Evolutionary conservation across 495 filamentous ascomycete species (phyloP), one percentile per base, ranked within the genome.

Genomic region (Amphirosellinia nigrospora): DNA sequence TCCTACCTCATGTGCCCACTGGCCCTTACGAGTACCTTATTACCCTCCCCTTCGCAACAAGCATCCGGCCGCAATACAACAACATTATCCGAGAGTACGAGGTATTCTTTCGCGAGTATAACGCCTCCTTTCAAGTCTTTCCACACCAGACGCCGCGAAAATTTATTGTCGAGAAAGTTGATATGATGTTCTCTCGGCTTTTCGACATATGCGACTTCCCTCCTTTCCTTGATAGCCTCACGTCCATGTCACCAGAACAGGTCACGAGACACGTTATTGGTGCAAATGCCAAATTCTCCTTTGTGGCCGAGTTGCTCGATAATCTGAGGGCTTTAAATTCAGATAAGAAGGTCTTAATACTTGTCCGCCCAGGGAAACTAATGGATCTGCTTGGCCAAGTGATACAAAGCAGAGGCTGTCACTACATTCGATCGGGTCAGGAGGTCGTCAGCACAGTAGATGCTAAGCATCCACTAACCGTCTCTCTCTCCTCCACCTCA

Each of bases 261-360:
- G 74, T 79, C 67, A 74, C 73, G 62, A 83, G 79, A 61, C 79
- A 84, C 36, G 75, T 79, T 5, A 75, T 78, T 36, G 72, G 72
- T 21, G 79, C 82, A 2, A 84, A 85, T 74, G 73, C 76, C 66
- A 86, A 86, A 50, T 84, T 82, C 58, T 77, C 76, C 1, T 86
- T 85, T 23, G 67, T 83, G 9, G 77, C 77, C n/a, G 84, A 84
- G 68, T 72, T 85, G 11, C 71, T 86, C 11, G 61, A 72, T 10
- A 46, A 50, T 5, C 30, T 84, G n/a, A 56, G 36, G 2, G 66
- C 67, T 16, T 67, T 69, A n/a, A 75, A 76, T 34, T 71, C 77
- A 55, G 71, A 80, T 34, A 72, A 69, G 46, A 81, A 76, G 32
- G 70, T 85, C 43, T 59, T 85, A 19, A 78, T 86, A 23, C 23